Base-by-base conservation (phyloP, 495 filamentous ascomycete genomes). In the Cryomyces minteri region DNA sequence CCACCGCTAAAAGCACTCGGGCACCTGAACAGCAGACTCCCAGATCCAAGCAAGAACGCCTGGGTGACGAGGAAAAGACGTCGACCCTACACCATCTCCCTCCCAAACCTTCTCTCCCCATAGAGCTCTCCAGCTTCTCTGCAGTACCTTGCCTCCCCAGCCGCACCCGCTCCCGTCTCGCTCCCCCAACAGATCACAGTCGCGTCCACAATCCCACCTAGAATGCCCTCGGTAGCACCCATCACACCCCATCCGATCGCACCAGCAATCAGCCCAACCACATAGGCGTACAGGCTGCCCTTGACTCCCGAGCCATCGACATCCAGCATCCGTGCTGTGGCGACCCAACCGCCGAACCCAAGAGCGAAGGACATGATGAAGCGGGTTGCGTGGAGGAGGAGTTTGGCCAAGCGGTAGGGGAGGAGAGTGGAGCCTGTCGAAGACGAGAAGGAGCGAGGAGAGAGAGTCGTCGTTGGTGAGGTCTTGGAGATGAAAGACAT, bases 311-410 rank as follows among this genome's bases (percentile, higher is more conserved):
- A 49, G 9, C 25, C 43, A 11, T 45, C 47, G 12, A 81, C 63
- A 28, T 61, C 62, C 9, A 92, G 63, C 58, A 77, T 75, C 40
- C 80, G 74, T 12, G 90, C 85, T 31, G 86, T 88, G 44, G 80
- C 80, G n/a, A 96, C 85, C 90, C 90, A 98, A 29, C 84, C 90
- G n/a, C 82, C 88, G 56, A 94, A 88, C 1, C 90, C 92, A 30
- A 98, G 69, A 2, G 82, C 82, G 34, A 83, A 72, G 5, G 85
- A 82, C 72, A 92, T 92, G 52, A 95, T 82, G 52, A 83, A 80
- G 14, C 90, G 73, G 12, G 84, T 85, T 14, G 90, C 88, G 51
- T 92, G 81, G 9, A 98, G 76, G 14, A 98, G 75, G 46, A 98
- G 71, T 55, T 94, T 94, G 4, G 88, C 84, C 14, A 96, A 76